phyloP scores from a whole-genome alignment of 352 stramenopile species.

The Globisporangium nodosum region DNA sequence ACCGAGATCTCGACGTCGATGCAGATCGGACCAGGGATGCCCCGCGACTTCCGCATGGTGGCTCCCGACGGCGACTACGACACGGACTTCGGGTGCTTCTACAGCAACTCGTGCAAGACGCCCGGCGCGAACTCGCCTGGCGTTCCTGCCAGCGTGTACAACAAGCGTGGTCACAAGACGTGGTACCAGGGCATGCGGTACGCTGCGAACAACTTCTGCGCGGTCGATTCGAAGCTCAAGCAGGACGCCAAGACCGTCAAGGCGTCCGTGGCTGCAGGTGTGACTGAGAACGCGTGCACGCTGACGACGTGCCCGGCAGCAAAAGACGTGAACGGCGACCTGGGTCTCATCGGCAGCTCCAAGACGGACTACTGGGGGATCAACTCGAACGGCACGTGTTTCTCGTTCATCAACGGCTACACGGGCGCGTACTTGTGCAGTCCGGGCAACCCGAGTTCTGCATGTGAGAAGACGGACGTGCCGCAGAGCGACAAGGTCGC shows the following conservation, averaged over 20 bases:
- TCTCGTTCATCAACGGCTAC: constrained; percentile 52
- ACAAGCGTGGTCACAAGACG: constrained; percentile 44
- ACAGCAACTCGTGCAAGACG: constrained; percentile 22
- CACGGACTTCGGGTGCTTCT: constrained; percentile 5
- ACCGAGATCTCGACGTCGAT: constrained; percentile 85
- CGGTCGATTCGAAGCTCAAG: constrained; percentile 5
- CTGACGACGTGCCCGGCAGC: constrained; percentile 32
- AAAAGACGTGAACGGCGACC: constrained; percentile 44
- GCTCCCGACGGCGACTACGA: no score
- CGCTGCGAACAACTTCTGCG: constrained; percentile 53
- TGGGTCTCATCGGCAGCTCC: constrained; percentile 27
- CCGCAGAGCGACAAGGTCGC: constrained; percentile 20
- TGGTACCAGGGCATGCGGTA: constrained; percentile 72
- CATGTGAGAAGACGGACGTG: constrained; percentile 16
- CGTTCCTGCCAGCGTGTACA: constrained; percentile 33
- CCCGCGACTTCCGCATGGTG: constrained; percentile 32
- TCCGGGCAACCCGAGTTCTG: constrained; percentile 33
- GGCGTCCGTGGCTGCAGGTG: constrained; percentile 19
- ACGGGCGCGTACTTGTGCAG: constrained; percentile 50
- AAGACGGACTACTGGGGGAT: constrained; percentile 38
- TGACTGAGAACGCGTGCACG: constrained; percentile 30
- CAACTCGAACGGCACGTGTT: constrained; percentile 63
- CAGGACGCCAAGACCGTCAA: constrained; percentile 37
- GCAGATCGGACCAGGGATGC: constrained; percentile 80
- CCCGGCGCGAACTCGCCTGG: constrained; percentile 36